Conservation (phyloP, 75 land plant species). For the Adiantum capillusveneris region DNA sequence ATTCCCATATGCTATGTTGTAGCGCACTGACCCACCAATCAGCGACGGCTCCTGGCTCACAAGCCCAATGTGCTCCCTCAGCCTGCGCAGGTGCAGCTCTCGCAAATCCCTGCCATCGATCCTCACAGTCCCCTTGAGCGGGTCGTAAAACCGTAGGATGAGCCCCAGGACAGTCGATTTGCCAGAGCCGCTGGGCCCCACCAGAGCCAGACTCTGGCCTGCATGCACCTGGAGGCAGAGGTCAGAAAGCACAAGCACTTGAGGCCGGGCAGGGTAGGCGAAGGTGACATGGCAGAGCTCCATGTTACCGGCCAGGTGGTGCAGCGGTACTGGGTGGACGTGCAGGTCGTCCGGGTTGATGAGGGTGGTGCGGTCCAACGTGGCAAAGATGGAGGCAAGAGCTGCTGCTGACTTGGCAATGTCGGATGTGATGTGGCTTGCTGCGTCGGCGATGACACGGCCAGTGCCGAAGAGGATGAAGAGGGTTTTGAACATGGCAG, state of each 20-base stretch:
- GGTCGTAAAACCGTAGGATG: constrained; percentile 71
- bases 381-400: constrained; percentile 44
- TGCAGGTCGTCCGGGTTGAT: constrained; percentile 45
- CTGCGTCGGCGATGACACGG: constrained; percentile 64
- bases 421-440: constrained; percentile 65
- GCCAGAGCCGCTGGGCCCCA: constrained; percentile 77
- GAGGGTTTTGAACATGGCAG: constrained; percentile 51
- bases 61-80: constrained; percentile 50
- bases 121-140: constrained; percentile 35
- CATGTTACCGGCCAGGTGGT: constrained; percentile 30
- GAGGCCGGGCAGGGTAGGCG: constrained; percentile 60
- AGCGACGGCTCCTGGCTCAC: constrained; percentile 81
- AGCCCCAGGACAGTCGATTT: constrained; percentile 67
- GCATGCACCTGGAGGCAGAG: constrained; percentile 38
- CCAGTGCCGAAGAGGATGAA: constrained; percentile 56
- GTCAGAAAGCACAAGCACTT: constrained; percentile 37
- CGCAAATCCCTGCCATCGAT: constrained; percentile 49
- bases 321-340: constrained; percentile 13
- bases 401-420: constrained; percentile 52
- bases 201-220: constrained; percentile 55
- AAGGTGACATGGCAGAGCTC: constrained; percentile 54
- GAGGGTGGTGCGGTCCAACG: constrained; percentile 41
- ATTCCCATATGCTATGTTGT: constrained; percentile 60
- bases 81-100: constrained; percentile 31
- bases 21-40: constrained; percentile 50